Evolutionary conservation across 2,329 filamentous ascomycete genomes (phyloP).

Genomic region (Beauveria caledonica): DNA sequence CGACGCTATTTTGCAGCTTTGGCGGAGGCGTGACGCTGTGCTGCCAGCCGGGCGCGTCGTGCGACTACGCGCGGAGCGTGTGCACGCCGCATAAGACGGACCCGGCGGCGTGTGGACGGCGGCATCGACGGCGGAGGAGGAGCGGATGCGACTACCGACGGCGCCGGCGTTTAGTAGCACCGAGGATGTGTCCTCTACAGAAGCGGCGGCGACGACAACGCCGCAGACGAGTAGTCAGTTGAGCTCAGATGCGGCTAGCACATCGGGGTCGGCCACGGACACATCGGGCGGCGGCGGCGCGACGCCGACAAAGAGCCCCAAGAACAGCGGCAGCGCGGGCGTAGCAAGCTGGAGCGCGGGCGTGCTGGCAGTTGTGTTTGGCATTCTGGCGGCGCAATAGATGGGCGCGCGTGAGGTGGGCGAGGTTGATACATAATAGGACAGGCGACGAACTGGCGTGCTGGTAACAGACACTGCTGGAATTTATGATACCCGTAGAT

Average conservation of each 20-base stretch:
- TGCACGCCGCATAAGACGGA: constrained; percentile 4
- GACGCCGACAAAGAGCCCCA: constrained; percentile 3
- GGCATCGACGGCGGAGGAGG: background rate
- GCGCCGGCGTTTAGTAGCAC: constrained; percentile 1
- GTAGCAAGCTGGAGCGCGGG: constrained; percentile 6
- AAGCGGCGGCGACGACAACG: background rate
- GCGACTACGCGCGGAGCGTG: constrained; percentile 6
- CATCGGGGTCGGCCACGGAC: background rate
- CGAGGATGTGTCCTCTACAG: background rate
- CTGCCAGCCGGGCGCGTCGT: constrained; percentile 5
- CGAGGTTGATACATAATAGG: background rate
- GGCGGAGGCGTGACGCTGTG: background rate
- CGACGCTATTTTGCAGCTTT: constrained; percentile 1
- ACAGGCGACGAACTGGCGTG: background rate
- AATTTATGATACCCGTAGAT: background rate
- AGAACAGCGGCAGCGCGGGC: background rate
- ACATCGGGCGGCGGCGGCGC: background rate
- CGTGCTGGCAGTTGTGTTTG: constrained; percentile 3
- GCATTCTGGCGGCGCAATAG: constrained; percentile 1
- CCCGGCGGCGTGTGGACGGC: background rate
- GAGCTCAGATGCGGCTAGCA: background rate
- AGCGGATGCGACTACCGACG: background rate
- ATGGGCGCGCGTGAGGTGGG: background rate
- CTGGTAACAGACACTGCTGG: background rate
- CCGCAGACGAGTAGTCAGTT: background rate